These are phyloP conservation scores for Paraphysoderma sedebokerense DNA, from an alignment of 371 early-diverging fungal genomes.

Conservation along the genomic window DNA sequence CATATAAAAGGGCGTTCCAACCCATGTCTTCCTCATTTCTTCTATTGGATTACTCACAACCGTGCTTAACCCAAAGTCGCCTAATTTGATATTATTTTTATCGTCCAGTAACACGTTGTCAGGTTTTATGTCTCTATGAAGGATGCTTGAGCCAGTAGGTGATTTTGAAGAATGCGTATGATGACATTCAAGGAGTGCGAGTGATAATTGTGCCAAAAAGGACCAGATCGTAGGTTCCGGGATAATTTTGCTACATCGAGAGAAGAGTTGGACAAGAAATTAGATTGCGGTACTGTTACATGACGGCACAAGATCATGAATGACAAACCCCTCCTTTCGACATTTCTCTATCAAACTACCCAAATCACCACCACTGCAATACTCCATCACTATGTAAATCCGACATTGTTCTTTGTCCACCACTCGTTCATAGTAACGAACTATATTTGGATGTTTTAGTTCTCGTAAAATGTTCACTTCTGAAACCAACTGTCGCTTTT, in stretches of 20 bases:
- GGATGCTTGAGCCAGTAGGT: slow-evolving; percentile 9
- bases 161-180: slow-evolving; percentile 11
- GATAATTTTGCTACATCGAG: slow-evolving; percentile 24
- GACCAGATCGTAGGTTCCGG: slow-evolving; percentile 41
- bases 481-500: slow-evolving; percentile 44
- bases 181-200: slow-evolving; percentile 48
- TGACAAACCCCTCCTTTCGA: slow-evolving; percentile 25
- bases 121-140: slow-evolving; percentile 46
- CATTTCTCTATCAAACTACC: slow-evolving; percentile 33
- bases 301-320: not conserved
- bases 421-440: slow-evolving; percentile 44
- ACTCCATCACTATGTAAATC: slow-evolving; percentile 53
- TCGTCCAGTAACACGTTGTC: slow-evolving; percentile 49
- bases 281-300: too few relatives aligned
- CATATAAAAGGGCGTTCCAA: slow-evolving; percentile 61
- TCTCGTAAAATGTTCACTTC: slow-evolving; percentile 56
- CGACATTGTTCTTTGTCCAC: slow-evolving; percentile 37
- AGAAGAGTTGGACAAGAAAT: too few relatives aligned
- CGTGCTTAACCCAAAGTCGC: slow-evolving; percentile 50
- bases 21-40: slow-evolving; percentile 46
- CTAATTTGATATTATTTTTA: slow-evolving; percentile 40
- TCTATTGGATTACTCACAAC: slow-evolving; percentile 27
- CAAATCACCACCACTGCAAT: slow-evolving; percentile 32
- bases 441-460: slow-evolving; percentile 48
- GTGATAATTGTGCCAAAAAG: slow-evolving; percentile 31